Percentiles rank a stretch among this genome's conserved stretches.
phyloP scores from a whole-genome alignment of 495 filamentous ascomycete genomes.

The Tuber aestivum region DNA sequence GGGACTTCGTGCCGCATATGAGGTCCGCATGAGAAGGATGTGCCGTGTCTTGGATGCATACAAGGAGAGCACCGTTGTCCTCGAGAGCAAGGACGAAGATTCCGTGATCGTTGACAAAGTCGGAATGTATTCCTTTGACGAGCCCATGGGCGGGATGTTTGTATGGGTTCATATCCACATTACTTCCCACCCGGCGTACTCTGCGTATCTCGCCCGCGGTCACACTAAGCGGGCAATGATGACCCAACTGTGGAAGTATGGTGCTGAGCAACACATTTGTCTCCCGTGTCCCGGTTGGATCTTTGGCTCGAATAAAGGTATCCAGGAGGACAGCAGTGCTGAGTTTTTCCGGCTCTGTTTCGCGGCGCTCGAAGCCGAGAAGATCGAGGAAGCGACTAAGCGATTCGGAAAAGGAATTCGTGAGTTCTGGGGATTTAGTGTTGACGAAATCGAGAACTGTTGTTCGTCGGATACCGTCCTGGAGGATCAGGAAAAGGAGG shows the following conservation, averaged over 20 bases:
- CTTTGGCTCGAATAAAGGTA: conserved; percentile 60
- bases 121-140: conserved; percentile 63
- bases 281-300: conserved; percentile 62
- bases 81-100: conserved; percentile 50
- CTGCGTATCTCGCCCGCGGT: conserved; percentile 43
- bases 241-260: conserved; percentile 63
- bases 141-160: conserved; percentile 91
- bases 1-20: conserved; percentile 72
- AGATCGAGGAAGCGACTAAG: conserved; percentile 54
- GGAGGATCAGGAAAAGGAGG: conserved; percentile 9
- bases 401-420: conserved; percentile 62
- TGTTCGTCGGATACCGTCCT: conserved; percentile 30
- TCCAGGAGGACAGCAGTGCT: conserved; percentile 53
- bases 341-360: conserved; percentile 75
- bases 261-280: conserved; percentile 61
- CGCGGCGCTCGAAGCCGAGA: conserved; percentile 67
- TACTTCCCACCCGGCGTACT: conserved; percentile 63
- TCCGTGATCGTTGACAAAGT: conserved; percentile 63
- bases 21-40: conserved; percentile 74
- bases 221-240: conserved; percentile 44
- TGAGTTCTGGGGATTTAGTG: conserved; percentile 65
- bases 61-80: conserved; percentile 47
- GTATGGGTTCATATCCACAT: conserved; percentile 70
- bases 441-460: conserved; percentile 58
- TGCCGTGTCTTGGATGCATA: conserved; percentile 61